Conservation (phyloP, 1,284 basidiomycete genomes). For the Sanghuangporus sanghuang region DNA sequence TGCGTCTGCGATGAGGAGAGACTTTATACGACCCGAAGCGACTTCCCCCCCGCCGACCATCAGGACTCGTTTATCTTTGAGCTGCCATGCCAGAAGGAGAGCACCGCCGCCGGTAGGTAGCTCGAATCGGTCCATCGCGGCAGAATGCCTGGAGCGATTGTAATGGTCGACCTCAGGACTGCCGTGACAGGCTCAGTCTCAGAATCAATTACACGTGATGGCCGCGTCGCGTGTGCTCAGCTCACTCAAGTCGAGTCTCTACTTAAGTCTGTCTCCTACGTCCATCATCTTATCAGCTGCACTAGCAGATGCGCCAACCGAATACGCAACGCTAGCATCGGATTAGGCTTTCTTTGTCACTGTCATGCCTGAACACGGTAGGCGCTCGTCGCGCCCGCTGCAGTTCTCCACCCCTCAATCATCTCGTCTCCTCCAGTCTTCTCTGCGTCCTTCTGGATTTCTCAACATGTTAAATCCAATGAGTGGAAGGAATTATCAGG, state of each 20-base stretch:
- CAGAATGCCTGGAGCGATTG: background rate
- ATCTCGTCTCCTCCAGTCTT: slow-evolving; percentile 16
- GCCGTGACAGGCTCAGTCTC: background rate
- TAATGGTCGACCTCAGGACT: background rate
- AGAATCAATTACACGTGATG: background rate
- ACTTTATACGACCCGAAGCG: slow-evolving; percentile 73
- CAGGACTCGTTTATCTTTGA: slow-evolving; percentile 76
- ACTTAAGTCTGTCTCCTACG: background rate
- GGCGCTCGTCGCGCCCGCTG: slow-evolving; percentile 12
- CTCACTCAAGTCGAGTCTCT: background rate
- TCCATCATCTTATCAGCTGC: background rate
- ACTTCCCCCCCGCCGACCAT: slow-evolving; percentile 89
- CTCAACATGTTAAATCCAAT: slow-evolving; percentile 81
- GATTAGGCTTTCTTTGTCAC: background rate
- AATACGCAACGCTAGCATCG: background rate
- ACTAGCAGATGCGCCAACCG: background rate
- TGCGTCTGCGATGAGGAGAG: slow-evolving; percentile 60
- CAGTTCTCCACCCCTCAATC: slow-evolving; percentile 13
- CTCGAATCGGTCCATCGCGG: background rate
- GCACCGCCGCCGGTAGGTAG: slow-evolving; percentile 48
- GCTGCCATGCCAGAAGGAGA: slow-evolving; percentile 83
- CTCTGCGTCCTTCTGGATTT: slow-evolving; percentile 34
- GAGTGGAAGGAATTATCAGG: slow-evolving; percentile 54
- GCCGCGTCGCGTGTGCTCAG: background rate
- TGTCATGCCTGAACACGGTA: slow-evolving; percentile 13